These are phyloP conservation scores for Lenwebbia sp. DNA, from an alignment of 345 rosid genomes.

Conservation along the genomic window DNA sequence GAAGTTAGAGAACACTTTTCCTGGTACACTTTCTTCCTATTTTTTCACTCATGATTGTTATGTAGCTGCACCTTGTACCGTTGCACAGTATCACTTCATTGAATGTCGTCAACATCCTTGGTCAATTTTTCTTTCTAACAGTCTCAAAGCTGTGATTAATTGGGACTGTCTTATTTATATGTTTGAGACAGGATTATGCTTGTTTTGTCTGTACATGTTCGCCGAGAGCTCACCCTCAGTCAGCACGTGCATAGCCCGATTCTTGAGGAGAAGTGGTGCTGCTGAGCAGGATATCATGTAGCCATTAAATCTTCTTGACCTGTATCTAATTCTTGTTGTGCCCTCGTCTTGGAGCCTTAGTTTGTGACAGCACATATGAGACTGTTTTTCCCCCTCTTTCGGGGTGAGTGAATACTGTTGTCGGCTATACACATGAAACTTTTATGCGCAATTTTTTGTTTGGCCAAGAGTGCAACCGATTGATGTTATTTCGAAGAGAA, in stretches of 20 bases:
- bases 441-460: neutral
- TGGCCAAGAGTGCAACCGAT: neutral
- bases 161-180: neutral
- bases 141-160: neutral
- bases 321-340: neutral
- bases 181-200: constrained; percentile 50
- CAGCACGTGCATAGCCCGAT: constrained; percentile 17
- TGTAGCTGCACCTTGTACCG: neutral
- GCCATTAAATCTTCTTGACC: neutral
- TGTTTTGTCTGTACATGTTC: constrained; percentile 70
- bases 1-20: neutral
- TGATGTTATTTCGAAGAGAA: neutral
- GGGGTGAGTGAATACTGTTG: neutral
- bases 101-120: neutral
- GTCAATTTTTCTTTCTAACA: neutral
- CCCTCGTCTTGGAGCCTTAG: neutral
- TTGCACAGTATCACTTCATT: no score
- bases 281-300: constrained; percentile 22
- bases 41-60: neutral
- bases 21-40: neutral
- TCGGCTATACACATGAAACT: neutral
- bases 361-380: neutral
- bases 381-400: neutral
- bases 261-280: constrained; percentile 26
- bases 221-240: constrained; percentile 43